Percentiles rank a stretch among this genome's conserved stretches.
These are phyloP conservation scores for Kluyveromyces aestuarii DNA, from an alignment of 805 yeast genomes.

Conservation along the genomic window DNA sequence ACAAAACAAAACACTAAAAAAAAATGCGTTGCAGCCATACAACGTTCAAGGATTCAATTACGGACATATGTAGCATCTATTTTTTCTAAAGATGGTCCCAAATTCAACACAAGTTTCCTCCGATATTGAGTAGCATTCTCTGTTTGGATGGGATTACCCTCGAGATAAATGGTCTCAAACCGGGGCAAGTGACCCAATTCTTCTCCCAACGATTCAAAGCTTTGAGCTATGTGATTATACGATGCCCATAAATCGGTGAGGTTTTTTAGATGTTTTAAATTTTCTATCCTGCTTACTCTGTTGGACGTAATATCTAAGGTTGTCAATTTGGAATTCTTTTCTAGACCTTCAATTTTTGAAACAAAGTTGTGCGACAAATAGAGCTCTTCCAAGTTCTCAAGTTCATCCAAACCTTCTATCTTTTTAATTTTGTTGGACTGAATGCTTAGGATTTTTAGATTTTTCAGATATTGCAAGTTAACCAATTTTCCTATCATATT, in stretches of 20 bases:
- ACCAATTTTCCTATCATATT: conserved; percentile 61
- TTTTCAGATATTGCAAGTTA: conserved; percentile 48
- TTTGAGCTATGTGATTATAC: conserved; percentile 51
- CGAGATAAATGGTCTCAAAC: conserved; percentile 85
- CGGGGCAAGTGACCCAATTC: conserved; percentile 54
- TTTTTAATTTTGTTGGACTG: conserved; percentile 77
- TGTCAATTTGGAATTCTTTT: conserved; percentile 53
- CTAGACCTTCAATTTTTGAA: conserved; percentile 65
- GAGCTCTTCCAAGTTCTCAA: conserved; percentile 70
- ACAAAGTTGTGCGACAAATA: conserved; percentile 84
- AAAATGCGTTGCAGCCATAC: neutral
- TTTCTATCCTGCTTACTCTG: conserved; percentile 49
- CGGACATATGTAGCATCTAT: conserved; percentile 82
- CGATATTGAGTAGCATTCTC: conserved; percentile 74
- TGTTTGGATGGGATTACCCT: conserved; percentile 81
- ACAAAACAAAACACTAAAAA: too few species aligned
- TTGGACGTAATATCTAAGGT: conserved; percentile 81
- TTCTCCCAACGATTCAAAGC: conserved; percentile 58
- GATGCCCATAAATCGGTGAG: conserved; percentile 95
- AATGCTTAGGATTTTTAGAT: conserved; percentile 70
- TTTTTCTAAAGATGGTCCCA: conserved; percentile 57
- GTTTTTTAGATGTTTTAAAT: conserved; percentile 52
- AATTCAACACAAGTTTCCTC: conserved; percentile 64
- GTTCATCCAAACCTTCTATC: conserved; percentile 70
- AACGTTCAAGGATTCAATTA: conserved; percentile 7